These are phyloP conservation scores for Vaccinium darrowii DNA, from an alignment of 148 eudicot species.

Conservation along the genomic window DNA sequence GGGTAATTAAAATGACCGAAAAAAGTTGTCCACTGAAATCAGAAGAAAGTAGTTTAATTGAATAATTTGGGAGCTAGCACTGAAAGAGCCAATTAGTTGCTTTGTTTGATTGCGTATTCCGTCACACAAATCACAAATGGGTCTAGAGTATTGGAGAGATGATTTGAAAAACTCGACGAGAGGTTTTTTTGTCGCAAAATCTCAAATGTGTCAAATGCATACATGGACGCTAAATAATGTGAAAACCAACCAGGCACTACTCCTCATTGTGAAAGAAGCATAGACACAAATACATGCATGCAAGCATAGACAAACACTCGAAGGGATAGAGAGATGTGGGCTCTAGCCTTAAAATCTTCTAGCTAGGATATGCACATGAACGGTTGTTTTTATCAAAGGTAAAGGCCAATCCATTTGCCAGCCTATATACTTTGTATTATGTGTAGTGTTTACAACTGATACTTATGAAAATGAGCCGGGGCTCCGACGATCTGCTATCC, in stretches of 20 bases:
- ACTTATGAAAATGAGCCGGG: no score
- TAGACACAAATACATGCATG: no score
- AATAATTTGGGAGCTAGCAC: background rate
- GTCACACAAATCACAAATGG: no score
- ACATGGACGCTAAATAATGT: no score
- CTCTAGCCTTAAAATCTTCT: background rate
- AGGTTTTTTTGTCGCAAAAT: no score
- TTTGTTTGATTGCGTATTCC: background rate
- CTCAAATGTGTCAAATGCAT: no score
- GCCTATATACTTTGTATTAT: background rate
- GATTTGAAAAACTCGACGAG: no score
- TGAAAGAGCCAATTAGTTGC: constrained; percentile 3
- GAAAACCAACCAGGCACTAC: no score
- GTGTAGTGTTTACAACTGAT: background rate
- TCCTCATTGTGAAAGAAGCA: no score
- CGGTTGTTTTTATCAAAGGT: background rate
- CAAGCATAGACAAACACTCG: background rate
- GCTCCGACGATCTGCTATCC: no score
- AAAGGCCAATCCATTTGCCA: background rate
- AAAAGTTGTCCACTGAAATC: background rate
- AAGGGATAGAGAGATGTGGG: background rate
- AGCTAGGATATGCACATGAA: background rate
- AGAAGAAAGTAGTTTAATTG: background rate
- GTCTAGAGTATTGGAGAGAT: no score
- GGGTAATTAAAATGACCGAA: no score